Evolutionary conservation across 2,329 filamentous ascomycete species (phyloP).

Genomic region (Endothia cerciana): DNA sequence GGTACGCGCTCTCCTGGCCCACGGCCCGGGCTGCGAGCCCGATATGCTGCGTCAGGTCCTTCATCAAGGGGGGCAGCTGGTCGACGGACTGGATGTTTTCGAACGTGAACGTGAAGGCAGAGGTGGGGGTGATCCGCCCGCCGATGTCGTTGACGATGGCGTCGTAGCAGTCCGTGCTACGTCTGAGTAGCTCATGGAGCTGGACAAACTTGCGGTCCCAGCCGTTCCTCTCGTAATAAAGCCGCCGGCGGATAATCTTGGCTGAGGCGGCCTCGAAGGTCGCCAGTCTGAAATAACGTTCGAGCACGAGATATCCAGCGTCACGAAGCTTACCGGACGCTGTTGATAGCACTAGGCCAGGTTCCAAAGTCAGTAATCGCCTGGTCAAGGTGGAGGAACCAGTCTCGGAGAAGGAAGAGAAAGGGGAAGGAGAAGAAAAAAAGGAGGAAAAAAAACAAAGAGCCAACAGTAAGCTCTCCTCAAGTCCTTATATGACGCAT

Average conservation of each 20-base stretch:
- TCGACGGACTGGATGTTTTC: no score
- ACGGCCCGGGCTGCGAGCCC: neutral
- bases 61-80: no score
- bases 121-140: no score
- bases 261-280: conserved; percentile 1
- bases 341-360: neutral
- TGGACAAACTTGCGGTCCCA: neutral
- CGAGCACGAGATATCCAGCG: neutral
- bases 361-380: no score
- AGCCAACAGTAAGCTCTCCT: no score
- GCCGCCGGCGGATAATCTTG: neutral
- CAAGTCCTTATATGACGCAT: no score
- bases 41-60: neutral
- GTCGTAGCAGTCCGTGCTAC: no score
- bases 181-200: neutral
- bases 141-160: no score
- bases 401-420: neutral
- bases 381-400: no score
- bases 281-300: neutral
- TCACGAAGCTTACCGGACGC: neutral
- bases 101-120: no score
- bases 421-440: neutral
- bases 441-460: neutral
- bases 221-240: neutral
- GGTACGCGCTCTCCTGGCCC: neutral